phyloP scores from a whole-genome alignment of 257 asterid genomes.

The Osmanthus fragrans region DNA sequence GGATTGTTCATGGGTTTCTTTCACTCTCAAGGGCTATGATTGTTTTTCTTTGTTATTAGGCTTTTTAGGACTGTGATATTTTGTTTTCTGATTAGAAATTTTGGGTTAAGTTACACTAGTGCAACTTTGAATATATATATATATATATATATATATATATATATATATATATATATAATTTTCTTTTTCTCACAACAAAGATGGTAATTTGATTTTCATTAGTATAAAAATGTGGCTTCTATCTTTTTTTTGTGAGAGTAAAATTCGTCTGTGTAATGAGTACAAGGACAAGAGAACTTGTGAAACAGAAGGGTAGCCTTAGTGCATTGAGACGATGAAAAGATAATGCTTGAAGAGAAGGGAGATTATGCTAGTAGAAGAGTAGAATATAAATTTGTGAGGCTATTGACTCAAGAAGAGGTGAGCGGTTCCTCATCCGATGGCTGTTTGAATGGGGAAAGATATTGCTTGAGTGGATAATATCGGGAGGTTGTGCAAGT shows the following conservation, averaged over 20 bases:
- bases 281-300: not conserved
- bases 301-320: not conserved
- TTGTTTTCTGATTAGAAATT: not conserved
- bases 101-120: not conserved
- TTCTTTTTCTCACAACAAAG: no score
- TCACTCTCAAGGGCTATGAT: not conserved
- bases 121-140: not conserved
- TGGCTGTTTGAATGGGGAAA: not conserved
- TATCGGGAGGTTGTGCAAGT: not conserved
- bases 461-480: not conserved
- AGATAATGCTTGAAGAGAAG: not conserved
- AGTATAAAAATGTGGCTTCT: not conserved
- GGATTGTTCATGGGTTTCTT: not conserved
- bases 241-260: not conserved
- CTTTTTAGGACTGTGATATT: not conserved
- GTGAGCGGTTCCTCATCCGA: not conserved
- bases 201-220: no score
- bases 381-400: not conserved
- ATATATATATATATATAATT: no score
- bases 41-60: not conserved
- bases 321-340: not conserved
- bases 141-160: no score
- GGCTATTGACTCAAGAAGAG: not conserved
- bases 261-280: no score
- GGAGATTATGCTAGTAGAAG: not conserved